phyloP scores from a whole-genome alignment of 2,329 filamentous ascomycete species.

The Aureobasidium melanogenum region DNA sequence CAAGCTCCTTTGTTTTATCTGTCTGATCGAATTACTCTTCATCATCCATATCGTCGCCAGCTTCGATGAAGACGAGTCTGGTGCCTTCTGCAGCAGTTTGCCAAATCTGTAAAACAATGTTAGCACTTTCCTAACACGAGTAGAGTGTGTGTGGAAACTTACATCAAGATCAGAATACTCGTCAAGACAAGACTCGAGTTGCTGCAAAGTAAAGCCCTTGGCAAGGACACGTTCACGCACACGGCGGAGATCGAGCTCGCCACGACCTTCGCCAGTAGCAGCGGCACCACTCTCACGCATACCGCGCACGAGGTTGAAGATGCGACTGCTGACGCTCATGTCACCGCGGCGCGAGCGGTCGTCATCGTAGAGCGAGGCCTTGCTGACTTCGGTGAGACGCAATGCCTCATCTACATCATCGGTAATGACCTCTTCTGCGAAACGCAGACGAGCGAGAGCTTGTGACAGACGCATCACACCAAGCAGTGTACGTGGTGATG shows the following conservation, averaged over 20 bases:
- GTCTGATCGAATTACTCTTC: conserved; percentile 18
- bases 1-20: too few relatives aligned
- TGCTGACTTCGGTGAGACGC: conserved; percentile 83
- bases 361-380: conserved; percentile 77
- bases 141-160: conserved; percentile 40
- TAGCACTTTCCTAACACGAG: conserved; percentile 20
- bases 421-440: conserved; percentile 72
- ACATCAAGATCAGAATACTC: conserved; percentile 86
- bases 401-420: conserved; percentile 96
- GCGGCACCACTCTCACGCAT: conserved; percentile 79
- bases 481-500: conserved; percentile 84
- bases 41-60: conserved; percentile 34
- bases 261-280: conserved; percentile 63
- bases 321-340: conserved; percentile 75
- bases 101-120: conserved; percentile 37
- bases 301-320: conserved; percentile 87
- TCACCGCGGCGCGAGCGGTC: conserved; percentile 51
- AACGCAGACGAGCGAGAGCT: conserved; percentile 83
- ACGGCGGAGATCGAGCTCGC: conserved; percentile 78
- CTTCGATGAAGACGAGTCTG: conserved; percentile 46
- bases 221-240: conserved; percentile 87
- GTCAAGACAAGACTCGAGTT: conserved; percentile 76
- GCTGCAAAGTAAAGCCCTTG: conserved; percentile 93
- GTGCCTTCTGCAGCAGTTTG: conserved; percentile 47
- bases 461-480: conserved; percentile 90